Percentiles rank a stretch among this genome's conserved stretches.
Evolutionary conservation across 306 rosid genomes (phyloP).

Genomic region (Casuarina cunninghamiana): DNA sequence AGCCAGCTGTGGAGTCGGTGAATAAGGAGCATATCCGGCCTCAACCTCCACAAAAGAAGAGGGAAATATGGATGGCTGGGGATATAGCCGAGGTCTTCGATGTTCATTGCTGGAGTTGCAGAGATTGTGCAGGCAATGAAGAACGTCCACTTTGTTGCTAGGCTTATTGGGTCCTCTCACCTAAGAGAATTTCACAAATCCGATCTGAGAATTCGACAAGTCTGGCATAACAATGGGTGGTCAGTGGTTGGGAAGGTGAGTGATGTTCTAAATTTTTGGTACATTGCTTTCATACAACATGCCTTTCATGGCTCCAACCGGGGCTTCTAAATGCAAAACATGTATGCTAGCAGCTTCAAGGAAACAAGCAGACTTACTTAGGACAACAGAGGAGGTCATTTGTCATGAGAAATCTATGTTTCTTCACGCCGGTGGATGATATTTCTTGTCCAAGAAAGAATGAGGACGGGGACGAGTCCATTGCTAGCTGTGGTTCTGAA

Average conservation of each 20-base stretch:
- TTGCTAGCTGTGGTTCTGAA: conserved; percentile 36
- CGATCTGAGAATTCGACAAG: conserved; percentile 20
- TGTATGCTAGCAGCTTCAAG: neutral
- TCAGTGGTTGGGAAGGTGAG: conserved; percentile 24
- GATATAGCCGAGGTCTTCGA: conserved; percentile 34
- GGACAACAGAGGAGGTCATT: neutral
- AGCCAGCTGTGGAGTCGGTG: conserved; percentile 27
- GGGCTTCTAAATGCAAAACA: neutral
- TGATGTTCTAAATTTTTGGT: neutral
- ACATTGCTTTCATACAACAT: too few species aligned
- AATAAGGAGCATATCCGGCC: conserved; percentile 20
- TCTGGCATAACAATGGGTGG: conserved; percentile 31
- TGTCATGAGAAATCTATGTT: neutral
- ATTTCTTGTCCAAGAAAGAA: neutral
- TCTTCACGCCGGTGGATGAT: neutral
- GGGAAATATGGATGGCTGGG: conserved; percentile 23
- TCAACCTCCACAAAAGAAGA: conserved; percentile 17
- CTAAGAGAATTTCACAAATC: conserved; percentile 24
- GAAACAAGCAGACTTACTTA: neutral
- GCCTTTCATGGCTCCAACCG: too few species aligned
- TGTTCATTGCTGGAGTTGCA: conserved; percentile 24
- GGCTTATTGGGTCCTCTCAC: conserved; percentile 22
- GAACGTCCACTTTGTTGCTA: conserved; percentile 21
- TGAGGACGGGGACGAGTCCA: neutral
- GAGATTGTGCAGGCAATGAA: conserved; percentile 24